These are phyloP conservation scores for Pseudonectria buxi DNA, from an alignment of 2,329 filamentous ascomycete genomes.

Conservation along the genomic window DNA sequence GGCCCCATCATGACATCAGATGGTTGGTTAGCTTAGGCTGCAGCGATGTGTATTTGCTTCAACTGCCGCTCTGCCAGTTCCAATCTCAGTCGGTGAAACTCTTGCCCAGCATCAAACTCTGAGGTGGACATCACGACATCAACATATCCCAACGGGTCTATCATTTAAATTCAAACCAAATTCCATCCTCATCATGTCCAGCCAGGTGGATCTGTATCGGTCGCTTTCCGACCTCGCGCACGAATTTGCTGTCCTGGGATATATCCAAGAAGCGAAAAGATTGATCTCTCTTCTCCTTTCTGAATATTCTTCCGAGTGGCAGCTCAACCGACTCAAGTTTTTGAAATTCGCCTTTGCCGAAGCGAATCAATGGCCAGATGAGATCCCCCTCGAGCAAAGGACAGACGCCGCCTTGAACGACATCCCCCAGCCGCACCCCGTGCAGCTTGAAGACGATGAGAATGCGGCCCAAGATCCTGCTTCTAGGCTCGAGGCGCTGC, in stretches of 20 bases:
- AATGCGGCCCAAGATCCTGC: neutral
- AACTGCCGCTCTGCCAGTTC: no score
- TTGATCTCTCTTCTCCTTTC: constrained; percentile 13
- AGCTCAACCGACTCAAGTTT: constrained; percentile 1
- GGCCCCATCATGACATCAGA: no score
- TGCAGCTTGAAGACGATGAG: no score
- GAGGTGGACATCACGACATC: no score
- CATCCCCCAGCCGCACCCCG: no score
- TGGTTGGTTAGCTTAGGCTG: no score
- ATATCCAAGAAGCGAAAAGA: constrained; percentile 5
- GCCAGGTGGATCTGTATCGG: constrained; percentile 6
- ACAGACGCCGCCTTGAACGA: neutral
- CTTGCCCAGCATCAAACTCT: no score
- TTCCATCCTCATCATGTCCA: constrained; percentile 2
- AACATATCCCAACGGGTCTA: no score
- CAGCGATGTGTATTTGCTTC: no score
- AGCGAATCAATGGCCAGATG: constrained; percentile 9
- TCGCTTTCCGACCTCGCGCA: constrained; percentile 7
- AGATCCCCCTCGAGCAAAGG: constrained; percentile 5
- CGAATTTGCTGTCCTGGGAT: constrained; percentile 14
- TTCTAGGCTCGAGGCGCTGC: neutral
- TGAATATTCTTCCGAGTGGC: constrained; percentile 13
- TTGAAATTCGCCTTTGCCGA: constrained; percentile 13
- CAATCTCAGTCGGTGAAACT: no score
- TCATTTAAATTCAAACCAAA: constrained; percentile 11